Percentiles rank a stretch among this genome's conserved stretches.
These are phyloP conservation scores for Annulohypoxylon truncatum DNA, from an alignment of 2,329 filamentous ascomycete species.

Conservation along the genomic window DNA sequence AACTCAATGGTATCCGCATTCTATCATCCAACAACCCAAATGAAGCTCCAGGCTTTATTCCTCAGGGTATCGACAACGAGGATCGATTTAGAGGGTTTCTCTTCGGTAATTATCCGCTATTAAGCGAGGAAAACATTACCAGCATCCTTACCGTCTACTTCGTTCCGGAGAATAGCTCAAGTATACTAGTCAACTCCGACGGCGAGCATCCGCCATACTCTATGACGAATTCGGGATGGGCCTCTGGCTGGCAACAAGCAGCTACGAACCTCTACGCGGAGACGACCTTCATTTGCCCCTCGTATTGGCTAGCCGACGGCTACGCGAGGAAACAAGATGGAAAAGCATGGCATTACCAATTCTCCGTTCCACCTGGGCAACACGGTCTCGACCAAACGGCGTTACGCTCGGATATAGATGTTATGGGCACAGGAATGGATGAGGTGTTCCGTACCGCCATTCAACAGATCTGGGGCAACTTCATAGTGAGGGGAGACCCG, in stretches of 20 bases:
- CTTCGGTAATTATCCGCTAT: slow-evolving; percentile 49
- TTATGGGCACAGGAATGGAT: slow-evolving; percentile 35
- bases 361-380: slow-evolving; percentile 55
- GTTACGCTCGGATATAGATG: slow-evolving; percentile 49
- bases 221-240: slow-evolving; percentile 60
- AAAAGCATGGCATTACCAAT: slow-evolving; percentile 62
- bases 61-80: slow-evolving; percentile 51
- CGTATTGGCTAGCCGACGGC: slow-evolving; percentile 66
- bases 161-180: slow-evolving; percentile 40
- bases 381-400: slow-evolving; percentile 55
- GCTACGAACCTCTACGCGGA: slow-evolving; percentile 66
- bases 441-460: slow-evolving; percentile 52
- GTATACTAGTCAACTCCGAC: slow-evolving; percentile 52
- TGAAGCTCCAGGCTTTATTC: slow-evolving; percentile 54
- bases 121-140: slow-evolving; percentile 49
- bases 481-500: slow-evolving; percentile 57
- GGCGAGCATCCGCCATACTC: slow-evolving; percentile 57
- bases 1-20: slow-evolving; percentile 51
- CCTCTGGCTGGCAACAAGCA: slow-evolving; percentile 66
- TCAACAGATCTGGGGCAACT: slow-evolving; percentile 60
- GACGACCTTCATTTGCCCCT: slow-evolving; percentile 65
- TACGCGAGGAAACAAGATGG: slow-evolving; percentile 50
- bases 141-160: slow-evolving; percentile 50
- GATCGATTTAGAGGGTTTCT: slow-evolving; percentile 50
- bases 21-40: slow-evolving; percentile 53